Evolutionary conservation across 2,329 filamentous ascomycete species (phyloP), one percentile per base, ranked within the genome.

Genomic region (Neofusicoccum sp.): DNA sequence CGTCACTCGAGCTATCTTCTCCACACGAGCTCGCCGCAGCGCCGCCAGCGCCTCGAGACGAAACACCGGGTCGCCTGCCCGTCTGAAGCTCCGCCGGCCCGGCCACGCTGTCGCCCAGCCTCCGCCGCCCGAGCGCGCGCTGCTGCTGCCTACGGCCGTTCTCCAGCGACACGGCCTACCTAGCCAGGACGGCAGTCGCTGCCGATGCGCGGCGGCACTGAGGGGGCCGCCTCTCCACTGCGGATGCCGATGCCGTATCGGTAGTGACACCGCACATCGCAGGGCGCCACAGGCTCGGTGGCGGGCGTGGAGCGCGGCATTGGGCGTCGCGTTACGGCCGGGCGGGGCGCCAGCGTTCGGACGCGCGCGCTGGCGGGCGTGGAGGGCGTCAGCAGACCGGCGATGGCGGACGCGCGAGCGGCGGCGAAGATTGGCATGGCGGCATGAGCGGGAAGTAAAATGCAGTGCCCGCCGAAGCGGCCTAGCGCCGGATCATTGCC

Each of bases 401-500:
- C 22, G 22, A 31, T 7, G 8, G 44, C 44, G 6, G 22, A 54
- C 28, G 49, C 49, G 22, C 22, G 22, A 22, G 22, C 22, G 22
- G 22, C 22, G 22, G 22, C 22, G 22, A 22, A 22, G 22, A 22
- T 22, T 22, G 22, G 22, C 22, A 22, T 22, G 22, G 22, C 22
- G 22, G 22, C 22, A 22, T 22, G 22, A 22, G 22, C 22, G 22
- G 22, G 22, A 22, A 22, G 22, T 22, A 22, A 22, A 22, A 22
- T 22, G 22, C 22, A 22, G 22, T 22, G 22, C 41, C 22, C 5
- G 22, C 45, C 45, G 33, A 29, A 48, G 3, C 7, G 39, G 54
- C 54, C 29, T 58, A 44, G 54, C 39, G 5, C 29, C 59, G 59
- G 59, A 62, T 52, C 48, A 62, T 54, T 37, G 16, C 6, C 22